Percentiles rank a stretch among this genome's conserved stretches.
Evolutionary conservation across 176 grass and related monocot genomes (phyloP).

Genomic region (Oropetium thomaeum): DNA sequence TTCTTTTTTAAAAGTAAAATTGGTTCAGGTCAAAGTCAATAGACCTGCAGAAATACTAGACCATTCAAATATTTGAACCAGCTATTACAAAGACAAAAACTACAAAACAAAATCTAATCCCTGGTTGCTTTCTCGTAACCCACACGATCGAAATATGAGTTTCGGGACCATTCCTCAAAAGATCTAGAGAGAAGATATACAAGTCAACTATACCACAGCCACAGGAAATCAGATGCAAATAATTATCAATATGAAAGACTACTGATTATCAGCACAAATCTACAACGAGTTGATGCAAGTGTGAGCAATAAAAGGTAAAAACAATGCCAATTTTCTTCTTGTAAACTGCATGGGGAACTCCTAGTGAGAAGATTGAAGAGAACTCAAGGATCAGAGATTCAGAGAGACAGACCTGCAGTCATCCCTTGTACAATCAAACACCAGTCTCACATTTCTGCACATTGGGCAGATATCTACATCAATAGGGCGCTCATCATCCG

Average conservation of each 20-base stretch:
- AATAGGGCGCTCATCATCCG: conserved; percentile 44
- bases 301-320: not conserved
- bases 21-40: conserved; percentile 33
- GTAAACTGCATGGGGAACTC: conserved; percentile 10
- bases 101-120: conserved; percentile 30
- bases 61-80: conserved; percentile 17
- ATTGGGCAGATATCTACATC: conserved; percentile 72
- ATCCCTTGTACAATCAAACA: conserved; percentile 84
- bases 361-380: not conserved
- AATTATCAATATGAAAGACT: conserved; percentile 19
- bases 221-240: conserved; percentile 14
- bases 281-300: not conserved
- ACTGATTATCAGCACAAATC: conserved; percentile 28
- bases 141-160: not conserved
- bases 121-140: conserved; percentile 36
- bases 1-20: not conserved
- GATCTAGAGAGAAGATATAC: conserved; percentile 16
- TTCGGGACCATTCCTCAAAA: conserved; percentile 18
- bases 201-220: conserved; percentile 38
- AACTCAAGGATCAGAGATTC: conserved; percentile 7
- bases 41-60: conserved; percentile 12
- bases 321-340: not conserved
- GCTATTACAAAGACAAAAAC: conserved; percentile 31
- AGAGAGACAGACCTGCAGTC: conserved; percentile 57
- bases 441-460: conserved; percentile 54